These are phyloP conservation scores for Sugiyamaella novakii DNA, from an alignment of 1,139 yeast species.

Conservation along the genomic window DNA sequence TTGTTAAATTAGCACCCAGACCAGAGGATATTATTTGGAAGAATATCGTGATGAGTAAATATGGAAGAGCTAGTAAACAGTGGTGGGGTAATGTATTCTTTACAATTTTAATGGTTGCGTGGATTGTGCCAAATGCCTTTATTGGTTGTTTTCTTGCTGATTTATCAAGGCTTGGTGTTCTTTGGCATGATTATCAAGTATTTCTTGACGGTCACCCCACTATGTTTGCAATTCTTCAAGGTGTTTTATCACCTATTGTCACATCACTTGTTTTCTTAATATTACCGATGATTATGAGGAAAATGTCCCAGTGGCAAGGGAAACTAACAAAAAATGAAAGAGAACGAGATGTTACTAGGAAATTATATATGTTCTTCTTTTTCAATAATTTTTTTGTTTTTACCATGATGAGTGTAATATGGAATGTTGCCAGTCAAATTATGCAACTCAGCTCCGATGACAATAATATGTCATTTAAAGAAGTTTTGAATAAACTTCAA, in stretches of 20 bases:
- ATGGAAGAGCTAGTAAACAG: slow-evolving; percentile 41
- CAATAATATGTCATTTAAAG: slow-evolving; percentile 29
- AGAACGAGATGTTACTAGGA: slow-evolving; percentile 45
- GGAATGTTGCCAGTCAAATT: slow-evolving; percentile 43
- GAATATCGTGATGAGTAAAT: slow-evolving; percentile 38
- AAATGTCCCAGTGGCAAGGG: slow-evolving; percentile 46
- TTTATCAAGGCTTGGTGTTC: slow-evolving; percentile 42
- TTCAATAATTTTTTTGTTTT: slow-evolving; percentile 45
- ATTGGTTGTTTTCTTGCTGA: slow-evolving; percentile 47
- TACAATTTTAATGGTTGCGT: slow-evolving; percentile 37
- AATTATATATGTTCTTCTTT: slow-evolving; percentile 45
- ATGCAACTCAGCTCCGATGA: slow-evolving; percentile 32
- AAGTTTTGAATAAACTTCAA: slow-evolving; percentile 33
- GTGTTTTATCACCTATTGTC: slow-evolving; percentile 44
- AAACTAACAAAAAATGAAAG: slow-evolving; percentile 43
- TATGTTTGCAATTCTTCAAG: slow-evolving; percentile 44
- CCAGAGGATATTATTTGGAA: slow-evolving; percentile 46
- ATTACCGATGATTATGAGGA: slow-evolving; percentile 44
- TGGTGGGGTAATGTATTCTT: slow-evolving; percentile 43
- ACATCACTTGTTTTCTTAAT: slow-evolving; percentile 42
- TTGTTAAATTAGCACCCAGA: slow-evolving; percentile 40
- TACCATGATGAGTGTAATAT: slow-evolving; percentile 45
- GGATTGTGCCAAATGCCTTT: slow-evolving; percentile 48
- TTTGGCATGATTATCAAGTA: slow-evolving; percentile 42
- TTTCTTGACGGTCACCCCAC: slow-evolving; percentile 38